Evolutionary conservation across 306 rosid genomes (phyloP).

Genomic region (Phaseolus lunatus): DNA sequence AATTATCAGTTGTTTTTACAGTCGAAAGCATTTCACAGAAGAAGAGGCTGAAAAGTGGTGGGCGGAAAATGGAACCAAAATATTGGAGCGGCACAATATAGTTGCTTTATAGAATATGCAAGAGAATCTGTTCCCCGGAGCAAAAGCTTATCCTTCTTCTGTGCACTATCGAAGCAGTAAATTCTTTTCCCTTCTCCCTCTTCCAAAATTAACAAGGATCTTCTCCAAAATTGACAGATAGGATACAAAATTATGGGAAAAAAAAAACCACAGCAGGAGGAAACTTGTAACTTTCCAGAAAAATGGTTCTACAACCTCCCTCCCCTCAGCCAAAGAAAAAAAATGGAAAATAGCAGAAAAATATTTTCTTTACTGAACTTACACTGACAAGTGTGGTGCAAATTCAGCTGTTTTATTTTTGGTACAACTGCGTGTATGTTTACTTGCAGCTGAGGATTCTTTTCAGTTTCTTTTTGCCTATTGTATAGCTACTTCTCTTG

Average conservation of each 20-base stretch:
- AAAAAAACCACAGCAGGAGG: constrained; percentile 39
- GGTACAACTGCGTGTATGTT: constrained; percentile 39
- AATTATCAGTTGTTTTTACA: constrained; percentile 51
- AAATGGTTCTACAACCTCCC: constrained; percentile 33
- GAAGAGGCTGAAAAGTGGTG: constrained; percentile 91
- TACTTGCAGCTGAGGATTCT: constrained; percentile 35
- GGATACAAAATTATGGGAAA: constrained; percentile 46
- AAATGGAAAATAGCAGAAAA: constrained; percentile 5
- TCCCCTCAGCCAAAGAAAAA: background rate
- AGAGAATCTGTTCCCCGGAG: constrained; percentile 38
- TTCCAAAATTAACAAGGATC: constrained; percentile 15
- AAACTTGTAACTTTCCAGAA: constrained; percentile 31
- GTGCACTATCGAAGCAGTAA: constrained; percentile 55
- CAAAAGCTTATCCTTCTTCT: constrained; percentile 37
- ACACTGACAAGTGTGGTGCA: constrained; percentile 35
- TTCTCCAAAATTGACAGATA: constrained; percentile 46
- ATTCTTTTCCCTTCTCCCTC: constrained; percentile 44
- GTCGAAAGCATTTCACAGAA: constrained; percentile 89
- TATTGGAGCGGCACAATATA: constrained; percentile 70
- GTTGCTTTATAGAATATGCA: constrained; percentile 55
- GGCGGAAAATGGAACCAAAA: constrained; percentile 76
- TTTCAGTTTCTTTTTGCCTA: constrained; percentile 33
- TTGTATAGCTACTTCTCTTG: constrained; percentile 45
- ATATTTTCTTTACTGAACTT: constrained; percentile 31
- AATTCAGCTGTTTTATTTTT: constrained; percentile 26